A percentile compares a stretch with the other conserved stretches of the same genome.
Evolutionary conservation across 78 protist species (phyloP).

Genomic region (Paratrimastix pyriformis): DNA sequence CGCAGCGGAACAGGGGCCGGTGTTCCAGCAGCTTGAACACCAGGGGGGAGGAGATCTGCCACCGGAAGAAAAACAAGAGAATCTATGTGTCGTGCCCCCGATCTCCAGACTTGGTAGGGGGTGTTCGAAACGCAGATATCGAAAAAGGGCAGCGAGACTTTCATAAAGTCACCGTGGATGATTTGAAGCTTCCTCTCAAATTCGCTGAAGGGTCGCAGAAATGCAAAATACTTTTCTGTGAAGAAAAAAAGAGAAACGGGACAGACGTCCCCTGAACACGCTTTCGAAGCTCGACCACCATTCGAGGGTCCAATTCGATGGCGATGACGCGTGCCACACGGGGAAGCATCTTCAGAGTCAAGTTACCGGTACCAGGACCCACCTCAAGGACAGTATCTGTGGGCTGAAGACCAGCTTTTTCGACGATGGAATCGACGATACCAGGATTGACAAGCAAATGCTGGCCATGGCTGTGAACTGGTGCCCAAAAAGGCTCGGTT

Average conservation of each 20-base stretch:
- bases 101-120: not conserved
- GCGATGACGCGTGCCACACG: constrained; percentile 63
- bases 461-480: constrained; percentile 71
- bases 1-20: constrained; percentile 74
- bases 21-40: constrained; percentile 88
- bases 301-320: constrained; percentile 93
- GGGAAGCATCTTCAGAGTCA: constrained; percentile 83
- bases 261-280: constrained; percentile 70
- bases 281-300: constrained; percentile 95
- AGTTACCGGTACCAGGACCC: constrained; percentile 98
- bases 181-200: constrained; percentile 11
- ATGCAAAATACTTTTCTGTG: constrained; percentile 5
- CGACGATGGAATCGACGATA: constrained; percentile 76
- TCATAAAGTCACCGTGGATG: constrained; percentile 73
- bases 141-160: constrained; percentile 56
- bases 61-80: not conserved
- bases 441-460: constrained; percentile 90
- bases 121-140: constrained; percentile 87
- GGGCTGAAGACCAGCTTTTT: constrained; percentile 45
- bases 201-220: not conserved
- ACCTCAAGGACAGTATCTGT: constrained; percentile 63
- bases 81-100: not conserved
- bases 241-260: not conserved
- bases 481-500: too few relatives aligned
- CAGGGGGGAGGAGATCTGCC: constrained; percentile 90